phyloP scores from a whole-genome alignment of 208 protist species.

The Acanthamoeba castellanii region DNA sequence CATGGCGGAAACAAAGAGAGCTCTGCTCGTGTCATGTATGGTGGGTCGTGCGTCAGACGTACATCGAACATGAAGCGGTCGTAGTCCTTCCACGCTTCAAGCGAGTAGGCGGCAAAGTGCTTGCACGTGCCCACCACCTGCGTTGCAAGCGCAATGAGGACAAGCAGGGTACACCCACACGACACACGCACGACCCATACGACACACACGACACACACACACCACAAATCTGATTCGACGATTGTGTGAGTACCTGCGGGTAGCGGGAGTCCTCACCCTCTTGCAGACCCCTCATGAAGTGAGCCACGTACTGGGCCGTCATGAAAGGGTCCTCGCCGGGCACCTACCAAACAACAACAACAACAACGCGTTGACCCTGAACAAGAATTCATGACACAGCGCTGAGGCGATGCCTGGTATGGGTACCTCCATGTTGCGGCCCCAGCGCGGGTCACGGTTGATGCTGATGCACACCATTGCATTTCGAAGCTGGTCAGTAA shows the following conservation, averaged over 20 bases:
- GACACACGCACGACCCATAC: too few relatives aligned
- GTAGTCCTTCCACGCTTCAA: not conserved
- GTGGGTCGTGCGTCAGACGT: not conserved
- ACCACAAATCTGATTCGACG: too few relatives aligned
- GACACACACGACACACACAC: too few relatives aligned
- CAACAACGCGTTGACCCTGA: not conserved
- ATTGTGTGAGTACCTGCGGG: not conserved
- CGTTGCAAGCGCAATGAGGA: too few relatives aligned
- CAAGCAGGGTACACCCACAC: too few relatives aligned
- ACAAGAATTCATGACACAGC: too few relatives aligned
- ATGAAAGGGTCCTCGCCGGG: constrained; percentile 2
- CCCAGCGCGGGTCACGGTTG: constrained; percentile 52
- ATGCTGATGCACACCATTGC: not conserved
- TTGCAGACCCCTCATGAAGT: constrained; percentile 20
- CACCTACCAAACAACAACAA: not conserved
- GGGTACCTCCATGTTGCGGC: constrained; percentile 21
- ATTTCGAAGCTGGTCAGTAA: too few relatives aligned
- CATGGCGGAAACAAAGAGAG: not conserved
- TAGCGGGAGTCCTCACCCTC: constrained; percentile 27
- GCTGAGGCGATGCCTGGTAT: not conserved
- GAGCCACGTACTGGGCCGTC: not conserved
- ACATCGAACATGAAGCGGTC: constrained; percentile 39
- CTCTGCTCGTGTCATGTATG: too few relatives aligned
- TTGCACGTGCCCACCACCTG: constrained; percentile 48
- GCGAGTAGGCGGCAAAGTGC: constrained; percentile 36